Evolutionary conservation across 2,329 filamentous ascomycete genomes (phyloP).

Genomic region (Dryadomyces quercivorus): DNA sequence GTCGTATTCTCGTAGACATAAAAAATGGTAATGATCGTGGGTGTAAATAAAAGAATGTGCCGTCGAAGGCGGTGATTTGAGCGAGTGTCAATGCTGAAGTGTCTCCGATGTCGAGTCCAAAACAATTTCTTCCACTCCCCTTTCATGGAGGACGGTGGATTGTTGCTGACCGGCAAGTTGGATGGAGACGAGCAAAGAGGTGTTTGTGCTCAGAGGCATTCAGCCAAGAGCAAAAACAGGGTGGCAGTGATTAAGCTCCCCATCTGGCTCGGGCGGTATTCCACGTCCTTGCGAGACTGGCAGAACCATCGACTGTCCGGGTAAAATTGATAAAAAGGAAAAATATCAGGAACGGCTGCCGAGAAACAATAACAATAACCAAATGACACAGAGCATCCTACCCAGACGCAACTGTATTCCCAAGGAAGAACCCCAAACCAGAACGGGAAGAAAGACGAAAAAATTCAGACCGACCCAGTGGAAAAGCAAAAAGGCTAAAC

Average conservation of each 20-base stretch:
- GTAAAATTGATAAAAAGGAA: constrained; percentile 3
- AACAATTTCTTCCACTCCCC: not conserved
- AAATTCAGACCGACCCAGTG: not conserved
- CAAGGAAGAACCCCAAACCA: not conserved
- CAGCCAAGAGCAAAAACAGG: constrained; percentile 13
- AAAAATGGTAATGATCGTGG: not conserved
- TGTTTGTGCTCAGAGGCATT: constrained; percentile 9
- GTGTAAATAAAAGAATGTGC: not conserved
- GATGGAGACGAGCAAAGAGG: constrained; percentile 12
- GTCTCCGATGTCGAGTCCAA: not conserved
- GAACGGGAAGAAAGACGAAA: not conserved
- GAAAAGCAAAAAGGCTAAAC: not conserved
- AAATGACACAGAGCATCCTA: not conserved
- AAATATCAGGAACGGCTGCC: not conserved
- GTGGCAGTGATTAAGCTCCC: not conserved
- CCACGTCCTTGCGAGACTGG: constrained; percentile 9
- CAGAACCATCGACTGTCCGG: constrained; percentile 4
- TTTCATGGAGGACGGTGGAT: constrained; percentile 7
- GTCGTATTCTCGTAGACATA: constrained; percentile 5
- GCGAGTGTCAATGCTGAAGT: not conserved
- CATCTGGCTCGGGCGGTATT: constrained; percentile 8
- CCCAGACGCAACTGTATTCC: not conserved
- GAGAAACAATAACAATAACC: constrained; percentile 3
- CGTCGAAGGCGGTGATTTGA: not conserved
- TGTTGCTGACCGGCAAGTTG: not conserved